Conservation (phyloP, 1,139 yeast genomes). For the Scheffersomyces segobiensis region DNA sequence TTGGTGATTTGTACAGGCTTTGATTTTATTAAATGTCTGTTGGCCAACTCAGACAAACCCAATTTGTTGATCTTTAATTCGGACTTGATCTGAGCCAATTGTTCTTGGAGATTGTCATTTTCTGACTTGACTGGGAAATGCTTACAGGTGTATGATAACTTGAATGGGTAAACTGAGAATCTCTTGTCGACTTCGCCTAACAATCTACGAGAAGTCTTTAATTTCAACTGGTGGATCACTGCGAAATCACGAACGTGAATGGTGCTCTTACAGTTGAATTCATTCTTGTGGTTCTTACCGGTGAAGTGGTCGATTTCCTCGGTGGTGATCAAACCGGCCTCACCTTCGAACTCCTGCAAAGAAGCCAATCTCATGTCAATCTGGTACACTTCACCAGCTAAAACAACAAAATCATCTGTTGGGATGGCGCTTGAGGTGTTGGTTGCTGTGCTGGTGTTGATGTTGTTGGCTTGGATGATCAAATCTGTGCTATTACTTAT, state of each 20-base stretch:
- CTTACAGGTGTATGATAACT: conserved; percentile 64
- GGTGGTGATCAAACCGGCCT: conserved; percentile 65
- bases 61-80: conserved; percentile 64
- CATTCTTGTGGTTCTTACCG: conserved; percentile 57
- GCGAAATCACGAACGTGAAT: conserved; percentile 85
- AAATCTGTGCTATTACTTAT: conserved; percentile 41
- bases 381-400: conserved; percentile 83
- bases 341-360: conserved; percentile 44
- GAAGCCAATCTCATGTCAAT: conserved; percentile 84
- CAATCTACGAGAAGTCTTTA: conserved; percentile 72
- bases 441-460: conserved; percentile 16
- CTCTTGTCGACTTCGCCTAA: conserved; percentile 68
- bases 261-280: conserved; percentile 64
- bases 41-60: conserved; percentile 79
- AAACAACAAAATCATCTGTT: conserved; percentile 71
- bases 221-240: conserved; percentile 70
- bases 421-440: conserved; percentile 57
- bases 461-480: conserved; percentile 21
- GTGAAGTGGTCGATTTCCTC: conserved; percentile 64
- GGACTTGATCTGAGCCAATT: conserved; percentile 42
- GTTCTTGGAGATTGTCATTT: conserved; percentile 35
- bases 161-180: conserved; percentile 90
- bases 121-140: conserved; percentile 55
- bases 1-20: conserved; percentile 73
- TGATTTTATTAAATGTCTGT: conserved; percentile 76